phyloP scores from a whole-genome alignment of 2,329 filamentous ascomycete genomes.

The Sclerotiophoma versabilis region DNA sequence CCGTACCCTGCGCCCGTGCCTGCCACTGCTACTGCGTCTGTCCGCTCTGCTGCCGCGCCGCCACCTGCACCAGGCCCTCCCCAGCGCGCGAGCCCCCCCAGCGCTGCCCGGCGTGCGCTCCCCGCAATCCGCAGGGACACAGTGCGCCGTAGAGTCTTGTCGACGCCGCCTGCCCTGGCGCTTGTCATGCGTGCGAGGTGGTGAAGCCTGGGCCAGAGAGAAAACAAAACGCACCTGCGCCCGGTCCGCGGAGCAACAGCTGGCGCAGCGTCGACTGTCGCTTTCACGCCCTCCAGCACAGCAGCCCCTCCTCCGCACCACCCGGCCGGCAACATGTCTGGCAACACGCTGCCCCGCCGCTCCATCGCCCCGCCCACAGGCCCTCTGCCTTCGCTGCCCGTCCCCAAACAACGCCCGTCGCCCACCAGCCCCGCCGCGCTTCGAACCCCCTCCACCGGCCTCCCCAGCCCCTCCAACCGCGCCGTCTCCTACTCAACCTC shows the following conservation, averaged over 20 bases:
- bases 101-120: too few species aligned
- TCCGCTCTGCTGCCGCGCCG: conserved; percentile 21
- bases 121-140: neutral
- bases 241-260: neutral
- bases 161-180: conserved; percentile 8
- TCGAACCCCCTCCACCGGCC: conserved; percentile 34
- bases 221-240: conserved; percentile 6
- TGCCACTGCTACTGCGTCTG: neutral
- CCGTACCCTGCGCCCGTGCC: conserved; percentile 7
- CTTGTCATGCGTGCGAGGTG: conserved; percentile 13
- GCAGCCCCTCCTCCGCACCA: neutral
- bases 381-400: conserved; percentile 76
- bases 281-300: too few species aligned
- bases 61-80: conserved; percentile 2
- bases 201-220: conserved; percentile 6
- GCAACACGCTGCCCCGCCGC: conserved; percentile 69
- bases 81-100: conserved; percentile 5
- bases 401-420: conserved; percentile 73
- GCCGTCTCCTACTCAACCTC: conserved; percentile 45
- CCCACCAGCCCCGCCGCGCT: conserved; percentile 36
- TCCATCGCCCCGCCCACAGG: conserved; percentile 72
- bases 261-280: neutral
- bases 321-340: conserved; percentile 45
- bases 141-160: neutral
- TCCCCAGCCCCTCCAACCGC: conserved; percentile 38